These are phyloP conservation scores for Podaxis sp. DNA, from an alignment of 768 basidiomycete species.

Conservation along the genomic window DNA sequence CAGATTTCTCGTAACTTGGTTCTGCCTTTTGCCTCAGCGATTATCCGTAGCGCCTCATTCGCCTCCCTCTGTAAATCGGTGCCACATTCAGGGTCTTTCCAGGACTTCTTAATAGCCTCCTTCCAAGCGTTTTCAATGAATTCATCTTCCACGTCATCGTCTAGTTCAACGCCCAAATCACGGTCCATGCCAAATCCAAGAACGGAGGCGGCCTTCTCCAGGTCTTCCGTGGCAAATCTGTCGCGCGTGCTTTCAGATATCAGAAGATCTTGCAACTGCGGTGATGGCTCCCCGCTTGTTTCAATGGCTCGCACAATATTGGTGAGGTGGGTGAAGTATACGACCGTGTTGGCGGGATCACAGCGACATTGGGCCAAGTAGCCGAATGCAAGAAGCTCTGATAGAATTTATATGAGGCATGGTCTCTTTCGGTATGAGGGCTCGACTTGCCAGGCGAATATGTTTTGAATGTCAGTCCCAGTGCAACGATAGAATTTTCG, in stretches of 20 bases:
- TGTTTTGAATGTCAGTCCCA: constrained; percentile 67
- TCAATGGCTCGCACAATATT: constrained; percentile 50
- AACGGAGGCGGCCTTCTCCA: constrained; percentile 39
- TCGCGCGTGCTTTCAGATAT: constrained; percentile 60
- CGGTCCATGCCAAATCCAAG: constrained; percentile 71
- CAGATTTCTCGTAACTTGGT: constrained; percentile 44
- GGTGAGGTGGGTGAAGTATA: constrained; percentile 62
- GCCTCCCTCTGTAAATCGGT: constrained; percentile 48
- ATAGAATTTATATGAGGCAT: constrained; percentile 3
- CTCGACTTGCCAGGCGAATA: constrained; percentile 59
- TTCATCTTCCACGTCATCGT: constrained; percentile 62
- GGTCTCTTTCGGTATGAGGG: neutral
- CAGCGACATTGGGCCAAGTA: constrained; percentile 83
- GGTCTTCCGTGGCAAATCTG: constrained; percentile 60
- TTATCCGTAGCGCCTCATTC: constrained; percentile 65
- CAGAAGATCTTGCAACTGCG: constrained; percentile 54
- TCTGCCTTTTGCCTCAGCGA: constrained; percentile 65
- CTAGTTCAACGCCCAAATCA: constrained; percentile 64
- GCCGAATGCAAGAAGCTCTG: constrained; percentile 75
- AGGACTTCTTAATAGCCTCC: constrained; percentile 51
- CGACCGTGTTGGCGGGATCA: constrained; percentile 60
- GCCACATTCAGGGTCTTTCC: constrained; percentile 52
- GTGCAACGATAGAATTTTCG: constrained; percentile 38
- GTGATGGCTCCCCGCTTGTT: constrained; percentile 43
- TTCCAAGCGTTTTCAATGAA: constrained; percentile 74